Evolutionary conservation across 1,284 basidiomycete species (phyloP).

Genomic region (Sutorius eximius): DNA sequence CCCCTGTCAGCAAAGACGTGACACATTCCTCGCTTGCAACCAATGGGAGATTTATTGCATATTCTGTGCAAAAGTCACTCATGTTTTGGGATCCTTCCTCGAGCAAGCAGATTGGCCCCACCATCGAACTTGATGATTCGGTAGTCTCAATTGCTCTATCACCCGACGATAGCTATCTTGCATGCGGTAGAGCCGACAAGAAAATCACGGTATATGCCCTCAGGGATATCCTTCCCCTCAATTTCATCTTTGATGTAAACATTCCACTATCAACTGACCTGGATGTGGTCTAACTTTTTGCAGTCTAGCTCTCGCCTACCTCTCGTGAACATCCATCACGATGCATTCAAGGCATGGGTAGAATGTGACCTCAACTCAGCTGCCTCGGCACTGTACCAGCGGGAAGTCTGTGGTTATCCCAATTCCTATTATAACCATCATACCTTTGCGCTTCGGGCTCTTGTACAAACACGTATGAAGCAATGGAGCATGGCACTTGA

Average conservation of each 20-base stretch:
- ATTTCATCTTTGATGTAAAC: slow-evolving; percentile 11
- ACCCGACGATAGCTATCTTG: slow-evolving; percentile 3
- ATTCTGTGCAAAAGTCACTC: background rate
- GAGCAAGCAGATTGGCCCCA: background rate
- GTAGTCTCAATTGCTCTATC: slow-evolving; percentile 12
- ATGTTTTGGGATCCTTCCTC: slow-evolving; percentile 12
- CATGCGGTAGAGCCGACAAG: slow-evolving; percentile 8
- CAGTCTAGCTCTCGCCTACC: slow-evolving; percentile 8
- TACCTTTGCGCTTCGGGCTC: slow-evolving; percentile 1
- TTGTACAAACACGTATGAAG: background rate
- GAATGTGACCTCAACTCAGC: too few relatives aligned
- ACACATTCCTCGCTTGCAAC: background rate
- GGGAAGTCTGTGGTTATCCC: fast-evolving
- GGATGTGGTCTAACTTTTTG: background rate
- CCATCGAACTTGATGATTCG: background rate
- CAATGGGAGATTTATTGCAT: slow-evolving; percentile 10
- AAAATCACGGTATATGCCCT: slow-evolving; percentile 10
- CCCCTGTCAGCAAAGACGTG: background rate
- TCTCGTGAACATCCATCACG: slow-evolving; percentile 3
- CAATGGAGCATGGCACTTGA: background rate
- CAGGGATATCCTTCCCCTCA: slow-evolving; percentile 11
- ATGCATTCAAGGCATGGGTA: slow-evolving; percentile 4
- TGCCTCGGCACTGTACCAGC: background rate
- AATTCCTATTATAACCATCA: background rate
- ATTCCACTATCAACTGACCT: background rate